Conservation (phyloP, 2,329 filamentous ascomycete species). For the Bipolaris cookei region DNA sequence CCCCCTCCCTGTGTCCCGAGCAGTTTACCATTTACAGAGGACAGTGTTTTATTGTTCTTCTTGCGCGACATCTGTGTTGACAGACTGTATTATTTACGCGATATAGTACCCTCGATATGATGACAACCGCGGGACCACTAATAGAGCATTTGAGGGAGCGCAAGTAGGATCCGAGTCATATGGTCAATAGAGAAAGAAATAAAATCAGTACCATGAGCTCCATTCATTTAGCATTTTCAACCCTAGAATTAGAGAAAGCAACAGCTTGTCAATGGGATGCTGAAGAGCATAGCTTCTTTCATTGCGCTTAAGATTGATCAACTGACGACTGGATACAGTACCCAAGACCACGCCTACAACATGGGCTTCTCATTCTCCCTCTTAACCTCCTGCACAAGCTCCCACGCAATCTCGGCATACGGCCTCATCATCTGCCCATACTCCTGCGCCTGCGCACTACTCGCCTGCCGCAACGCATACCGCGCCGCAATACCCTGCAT, state of each 20-base stretch:
- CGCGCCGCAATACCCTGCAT: constrained; percentile 93
- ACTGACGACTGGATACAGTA: neutral
- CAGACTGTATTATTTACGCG: constrained; percentile 27
- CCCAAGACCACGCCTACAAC: constrained; percentile 31
- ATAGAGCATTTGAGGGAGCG: neutral
- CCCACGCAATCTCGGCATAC: constrained; percentile 81
- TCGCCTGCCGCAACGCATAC: constrained; percentile 84
- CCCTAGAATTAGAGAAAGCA: constrained; percentile 8
- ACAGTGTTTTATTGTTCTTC: neutral
- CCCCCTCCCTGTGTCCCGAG: neutral
- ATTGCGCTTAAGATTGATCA: constrained; percentile 2
- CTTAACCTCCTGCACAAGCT: constrained; percentile 65
- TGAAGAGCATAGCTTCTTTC: neutral
- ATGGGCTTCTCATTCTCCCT: constrained; percentile 45
- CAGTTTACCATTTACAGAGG: constrained; percentile 10
- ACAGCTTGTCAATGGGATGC: neutral
- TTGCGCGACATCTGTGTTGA: constrained; percentile 28
- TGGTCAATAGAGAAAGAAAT: constrained; percentile 9
- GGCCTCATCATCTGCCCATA: constrained; percentile 73
- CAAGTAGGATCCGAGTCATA: neutral
- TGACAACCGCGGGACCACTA: constrained; percentile 28
- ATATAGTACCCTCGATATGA: constrained; percentile 26
- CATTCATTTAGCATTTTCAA: constrained; percentile 11
- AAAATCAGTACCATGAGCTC: constrained; percentile 6
- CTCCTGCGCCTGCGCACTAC: constrained; percentile 77